Evolutionary conservation across 2,329 filamentous ascomycete genomes (phyloP), one percentile per base, ranked within the genome.

Genomic region (Aspergillus sp.): DNA sequence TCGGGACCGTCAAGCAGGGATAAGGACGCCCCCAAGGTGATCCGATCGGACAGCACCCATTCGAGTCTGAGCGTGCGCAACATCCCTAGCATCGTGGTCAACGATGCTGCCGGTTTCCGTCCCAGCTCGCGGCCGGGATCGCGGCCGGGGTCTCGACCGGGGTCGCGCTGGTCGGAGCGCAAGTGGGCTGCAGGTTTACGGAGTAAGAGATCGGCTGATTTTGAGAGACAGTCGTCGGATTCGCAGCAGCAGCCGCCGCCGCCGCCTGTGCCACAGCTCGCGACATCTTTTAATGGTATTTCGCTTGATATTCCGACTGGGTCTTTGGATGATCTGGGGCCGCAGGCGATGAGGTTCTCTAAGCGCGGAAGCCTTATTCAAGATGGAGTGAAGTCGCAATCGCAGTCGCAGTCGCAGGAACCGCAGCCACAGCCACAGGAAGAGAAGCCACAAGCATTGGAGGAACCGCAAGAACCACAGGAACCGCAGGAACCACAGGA

Each of bases 301-400:
- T 70, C 75, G 35, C 70, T 79, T 51, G 68, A 76, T 50, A 80
- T 82, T 48, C 78, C 80, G 4, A 74, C 71, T 2, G 71, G 70
- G 33, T 70, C 67, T 46, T 70, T 80, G 41, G 76, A 77, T 48
- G 77, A 76, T 35, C 61, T 82, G 46, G 70, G 69, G 10, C 63
- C 71, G 34, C 70, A 72, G 44, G 71, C 74, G 36, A 64, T 83
- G 51, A 72, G 75, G 41, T 83, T 83, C 55, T 81, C 78, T 8
- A 78, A 76, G 47, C 68, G 79, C 46, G 80, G 80, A 44, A 82
- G 79, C 63, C 71, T 82, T 62, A 62, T 82, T 51, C 75, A 73
- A 30, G 76, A 74, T 60, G 74, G 72, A 55, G 72, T 57, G 19
- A 50, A 59, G 41, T 47, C 52, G 10, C 47, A 56, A 41, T 40